Base-by-base conservation (phyloP, 805 yeast genomes). In the Wickerhamiella cacticola region DNA sequence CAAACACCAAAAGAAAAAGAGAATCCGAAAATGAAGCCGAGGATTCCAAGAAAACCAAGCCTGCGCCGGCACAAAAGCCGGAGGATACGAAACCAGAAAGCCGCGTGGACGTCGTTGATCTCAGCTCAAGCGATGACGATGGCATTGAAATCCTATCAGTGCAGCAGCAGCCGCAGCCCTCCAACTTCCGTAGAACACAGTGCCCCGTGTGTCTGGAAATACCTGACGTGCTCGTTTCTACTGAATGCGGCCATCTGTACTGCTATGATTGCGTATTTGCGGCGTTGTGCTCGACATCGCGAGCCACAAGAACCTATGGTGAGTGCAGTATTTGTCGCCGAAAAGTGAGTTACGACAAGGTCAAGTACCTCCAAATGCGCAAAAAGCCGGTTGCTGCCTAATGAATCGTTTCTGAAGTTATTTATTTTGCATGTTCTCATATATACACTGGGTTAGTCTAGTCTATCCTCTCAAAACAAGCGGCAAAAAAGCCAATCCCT, bases 401-500 rank as follows among this genome's bases (percentile, higher is more conserved):
- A 31, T 25, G 25, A 29, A 41, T 21, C 13, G 13, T n/a, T 21
- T 23, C 36, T 8, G 15, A 13, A 16, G 40, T 19, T 6, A 18
- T 8, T 12, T 10, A 36, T 15, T 6, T 6, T 10, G 10, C 24
- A n/a, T n/a, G n/a, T 5, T n/a, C 40, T 36, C 19, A 36, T 36
- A n/a, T 36, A 36, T 36, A 7, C 23, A 36, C 16, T 23, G 9
- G 8, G 12, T 26, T 41, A 8, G 5, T 18, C 21, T 5, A 19
- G 15, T 39, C 19, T 7, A 16, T 59, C 49, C 82, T 72, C 53
- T 83, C 82, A 61, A 92, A 89, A 49, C 92, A 80, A 1, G 88
- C 97, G 0, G 96, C 97, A 65, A 92, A 92, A 61, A 92, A 92
- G 0, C 99, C 99, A 57, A 92, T 92, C n/a, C 98, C 98, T 25